Base-by-base conservation (phyloP, 2,329 filamentous ascomycete species). In the Fusarium dimerum region DNA sequence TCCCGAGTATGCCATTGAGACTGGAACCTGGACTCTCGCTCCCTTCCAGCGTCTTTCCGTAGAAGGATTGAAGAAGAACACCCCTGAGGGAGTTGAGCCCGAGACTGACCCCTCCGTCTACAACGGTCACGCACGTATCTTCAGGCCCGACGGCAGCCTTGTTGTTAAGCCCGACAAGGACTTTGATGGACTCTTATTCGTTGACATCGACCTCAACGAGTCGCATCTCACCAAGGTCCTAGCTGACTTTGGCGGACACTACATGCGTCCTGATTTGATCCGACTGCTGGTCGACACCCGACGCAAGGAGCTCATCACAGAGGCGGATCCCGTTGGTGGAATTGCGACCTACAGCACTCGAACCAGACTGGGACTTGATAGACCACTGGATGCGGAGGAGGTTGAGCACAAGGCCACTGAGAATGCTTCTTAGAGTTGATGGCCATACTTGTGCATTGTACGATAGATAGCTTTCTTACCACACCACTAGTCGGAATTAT, bases 131-230 rank as follows among this genome's bases (percentile, higher is more conserved):
- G 63, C 63, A 2, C 61, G 61, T 2, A 66, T 66, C 11, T 66
- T 64, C 48, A 49, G 61, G 11, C 63, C 63, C 7, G 63, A 66
- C 11, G 63, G 63, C 1, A 64, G 61, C 51, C 18, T 63, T 1
- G 55, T 61, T 1, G 54, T 58, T 26, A 62, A 64, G 52, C 63
- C 63, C 3, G 61, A 62, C 9, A 64, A 64, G 48, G 60, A 63
- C 42, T 66, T 66, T 40, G 81, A 84, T 57, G 73, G 75, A 5
- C 74, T 83, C 11, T 50, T 83, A 8, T 77, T 73, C 50, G 79
- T 78, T 0, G 78, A 83, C 51, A 60, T 83, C 43, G 75, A 82
- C 38, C 63, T 84, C 46, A 65, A 72, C 6, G 63, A 66, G 42
- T 61, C 43, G 1, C 63, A 64, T 7, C 61, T 66, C 1, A 66